A percentile compares a stretch with the other conserved stretches of the same genome.
Evolutionary conservation across 371 early-diverging fungal species (phyloP).

Genomic region (Scutellospora calospora): DNA sequence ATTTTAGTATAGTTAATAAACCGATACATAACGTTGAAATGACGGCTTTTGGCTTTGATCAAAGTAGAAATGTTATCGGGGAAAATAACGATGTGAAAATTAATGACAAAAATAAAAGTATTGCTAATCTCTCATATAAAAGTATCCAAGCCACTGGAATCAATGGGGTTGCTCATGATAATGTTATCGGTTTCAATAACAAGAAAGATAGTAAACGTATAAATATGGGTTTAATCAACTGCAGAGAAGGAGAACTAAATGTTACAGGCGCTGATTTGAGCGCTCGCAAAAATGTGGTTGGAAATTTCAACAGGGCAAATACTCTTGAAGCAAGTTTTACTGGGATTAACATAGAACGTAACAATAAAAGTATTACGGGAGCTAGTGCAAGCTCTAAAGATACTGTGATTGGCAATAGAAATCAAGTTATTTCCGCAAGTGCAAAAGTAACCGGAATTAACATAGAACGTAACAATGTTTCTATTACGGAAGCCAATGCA

Average conservation of each 20-base stretch:
- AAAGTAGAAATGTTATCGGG: too few species aligned
- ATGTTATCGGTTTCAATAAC: background rate
- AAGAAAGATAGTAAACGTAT: background rate
- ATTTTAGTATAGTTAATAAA: too few species aligned
- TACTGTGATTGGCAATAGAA: background rate
- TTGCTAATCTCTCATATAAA: background rate
- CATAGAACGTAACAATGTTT: background rate
- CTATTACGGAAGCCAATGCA: background rate
- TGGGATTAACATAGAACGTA: constrained; percentile 21
- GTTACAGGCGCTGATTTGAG: background rate
- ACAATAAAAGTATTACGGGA: background rate
- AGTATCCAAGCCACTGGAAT: background rate
- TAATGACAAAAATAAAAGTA: too few species aligned
- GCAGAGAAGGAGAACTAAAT: background rate
- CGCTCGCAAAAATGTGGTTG: background rate
- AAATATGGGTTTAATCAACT: background rate
- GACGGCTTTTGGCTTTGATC: too few species aligned
- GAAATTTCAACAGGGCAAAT: background rate
- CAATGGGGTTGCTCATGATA: background rate
- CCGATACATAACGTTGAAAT: too few species aligned
- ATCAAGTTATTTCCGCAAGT: background rate
- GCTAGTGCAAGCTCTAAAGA: too few species aligned
- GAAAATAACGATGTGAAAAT: too few species aligned
- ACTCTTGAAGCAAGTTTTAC: background rate
- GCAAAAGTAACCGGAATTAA: background rate